These are phyloP conservation scores for Backusella tarrabulga DNA, from an alignment of 192 early-diverging fungal genomes.

Conservation along the genomic window DNA sequence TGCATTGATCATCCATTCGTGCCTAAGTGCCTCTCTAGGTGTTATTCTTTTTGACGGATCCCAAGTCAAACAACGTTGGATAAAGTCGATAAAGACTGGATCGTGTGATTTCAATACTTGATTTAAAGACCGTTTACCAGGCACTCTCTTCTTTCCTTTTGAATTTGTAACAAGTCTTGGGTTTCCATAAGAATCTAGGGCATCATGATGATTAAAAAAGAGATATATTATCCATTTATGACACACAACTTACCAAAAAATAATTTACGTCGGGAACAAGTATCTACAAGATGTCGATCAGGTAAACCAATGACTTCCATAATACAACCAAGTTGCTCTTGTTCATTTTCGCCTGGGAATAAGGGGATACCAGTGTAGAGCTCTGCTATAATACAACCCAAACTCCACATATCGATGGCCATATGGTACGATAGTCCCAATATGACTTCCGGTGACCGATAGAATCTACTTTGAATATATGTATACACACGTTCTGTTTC, in stretches of 20 bases:
- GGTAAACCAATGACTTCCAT: conserved; percentile 89
- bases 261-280: conserved; percentile 69
- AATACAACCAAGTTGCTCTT: conserved; percentile 89
- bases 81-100: conserved; percentile 79
- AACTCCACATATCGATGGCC: conserved; percentile 93
- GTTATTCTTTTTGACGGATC: conserved; percentile 51
- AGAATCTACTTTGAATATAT: conserved; percentile 94
- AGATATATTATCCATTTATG: background rate
- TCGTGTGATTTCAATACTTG: conserved; percentile 73
- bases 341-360: conserved; percentile 95
- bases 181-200: conserved; percentile 43
- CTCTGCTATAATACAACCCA: conserved; percentile 92
- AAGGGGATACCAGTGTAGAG: conserved; percentile 83
- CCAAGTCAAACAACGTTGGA: conserved; percentile 80
- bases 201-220: conserved; percentile 12
- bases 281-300: conserved; percentile 65
- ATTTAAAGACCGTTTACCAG: conserved; percentile 74
- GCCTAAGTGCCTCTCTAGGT: conserved; percentile 4
- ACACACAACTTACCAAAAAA: conserved; percentile 74
- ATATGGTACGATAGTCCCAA: conserved; percentile 80
- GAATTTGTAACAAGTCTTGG: conserved; percentile 69
- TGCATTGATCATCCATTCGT: conserved; percentile 7
- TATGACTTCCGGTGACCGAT: conserved; percentile 95
- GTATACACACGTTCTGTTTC: conserved; percentile 88
- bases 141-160: conserved; percentile 81